Evolutionary conservation across 108 stramenopile genomes (phyloP), one percentile per base, ranked within the genome.

Genomic region (Nitzschia putrida): DNA sequence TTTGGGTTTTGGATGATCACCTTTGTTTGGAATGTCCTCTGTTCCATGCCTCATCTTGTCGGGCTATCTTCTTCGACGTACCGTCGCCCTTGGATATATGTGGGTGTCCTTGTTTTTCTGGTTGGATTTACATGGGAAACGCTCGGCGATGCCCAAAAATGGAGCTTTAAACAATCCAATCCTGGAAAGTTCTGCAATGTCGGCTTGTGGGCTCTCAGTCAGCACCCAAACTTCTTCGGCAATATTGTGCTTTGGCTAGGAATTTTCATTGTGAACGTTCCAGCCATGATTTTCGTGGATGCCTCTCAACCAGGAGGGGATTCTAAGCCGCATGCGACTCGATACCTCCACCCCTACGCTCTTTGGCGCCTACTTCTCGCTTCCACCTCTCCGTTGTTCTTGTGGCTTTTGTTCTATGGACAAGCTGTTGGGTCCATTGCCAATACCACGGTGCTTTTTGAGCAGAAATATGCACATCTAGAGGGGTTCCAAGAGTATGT

Each of bases 181-280:
- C 79, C 83, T 4, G 82, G 76, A 12, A 43, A 79, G 59, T 93
- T 88, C 67, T 93, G 89, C 65, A 81, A 84, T 52, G 81, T 76
- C 41, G 92, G 92, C 49, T 43, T 93, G 24, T 93, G 92, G 92
- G 56, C 76, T 18, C 66, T 85, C 20, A 83, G 83, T 24, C 92
- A 93, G 67, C 92, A 93, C 80, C 92, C 92, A 5, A 93, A 93
- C 68, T 90, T 79, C 53, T 84, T 87, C 66, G 92, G 92, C 1
- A 90, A 93, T 63, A 52, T 93, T 9, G 22, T 85, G 14, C 49
- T 93, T 23, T 93, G 89, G 89, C 73, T 49, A 53, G 92, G 92
- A 49, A 84, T 93, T 29, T 76, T 85, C 38, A 21, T 89, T 0
- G 80, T 87, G 77, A 93, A 93, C 82, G 52, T 74, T 22, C 83